Base-by-base conservation (phyloP, 148 eudicot species). In the Chenopodium berlandieri region DNA sequence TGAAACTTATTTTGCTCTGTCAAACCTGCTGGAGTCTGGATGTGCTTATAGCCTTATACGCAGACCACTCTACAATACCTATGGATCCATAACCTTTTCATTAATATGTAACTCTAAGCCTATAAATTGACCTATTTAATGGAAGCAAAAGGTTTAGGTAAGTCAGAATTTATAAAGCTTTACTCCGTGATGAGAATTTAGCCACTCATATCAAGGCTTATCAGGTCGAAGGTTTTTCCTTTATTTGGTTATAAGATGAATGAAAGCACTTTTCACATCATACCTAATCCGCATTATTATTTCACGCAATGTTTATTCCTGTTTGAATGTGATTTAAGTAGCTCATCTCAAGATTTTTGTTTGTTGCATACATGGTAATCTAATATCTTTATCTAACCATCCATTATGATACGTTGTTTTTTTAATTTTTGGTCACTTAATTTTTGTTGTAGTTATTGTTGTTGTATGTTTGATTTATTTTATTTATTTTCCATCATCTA, bases 1-100 rank as follows among this genome's bases (percentile, higher is more conserved):
- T 67, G 78, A 75, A 44, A 40, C 44, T 46, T 50, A 54, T 50
- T 73, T 37, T 65, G 56, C 13, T 62, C 40, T 65, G 71, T 46
- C 25, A 30, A 68, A 30, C 7, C 72, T 22, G 27, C 27, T 12
- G 25, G 25, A 69, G 23, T 34, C 27, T 71, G 74, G 74, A 71
- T 1, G 17, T 48, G 19, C 60, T 73, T 60, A n/a, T 73, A 13
- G 27, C 27, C 60, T 73, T 34, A n/a, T 73, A 13, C 52, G 22
- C 31, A 67, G 71, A 67, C 9, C 37, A 67, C 3, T 56, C 62
- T 67, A 8, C 4, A 12, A 67, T 67, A 30, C 31, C 11, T 67
- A 30, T 67, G 34, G 13, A 67, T 25, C 23, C 16, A 67, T 67
- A 65, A 30, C 8, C 71, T 25, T 62, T 67, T 22, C 34, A 67